These are phyloP conservation scores for Echites panduratus DNA, from an alignment of 257 asterid genomes.

Conservation along the genomic window DNA sequence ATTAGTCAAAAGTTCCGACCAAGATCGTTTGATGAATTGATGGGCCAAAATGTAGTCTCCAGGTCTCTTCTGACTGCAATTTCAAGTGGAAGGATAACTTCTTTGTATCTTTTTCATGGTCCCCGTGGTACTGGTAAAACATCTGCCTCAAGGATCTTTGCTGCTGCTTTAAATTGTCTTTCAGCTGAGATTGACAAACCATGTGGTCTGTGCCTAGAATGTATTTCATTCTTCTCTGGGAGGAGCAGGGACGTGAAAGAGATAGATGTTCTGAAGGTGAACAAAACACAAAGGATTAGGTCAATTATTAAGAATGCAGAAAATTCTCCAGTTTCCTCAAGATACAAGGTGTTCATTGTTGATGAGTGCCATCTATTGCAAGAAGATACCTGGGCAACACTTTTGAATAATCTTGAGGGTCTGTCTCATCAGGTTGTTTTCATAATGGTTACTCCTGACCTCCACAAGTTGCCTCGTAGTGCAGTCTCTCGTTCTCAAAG, in stretches of 20 bases:
- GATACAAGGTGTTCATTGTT: constrained; percentile 62
- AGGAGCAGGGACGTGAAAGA: constrained; percentile 58
- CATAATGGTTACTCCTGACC: constrained; percentile 62
- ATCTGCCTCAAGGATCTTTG: constrained; percentile 69
- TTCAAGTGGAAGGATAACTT: constrained; percentile 38
- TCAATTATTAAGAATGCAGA: constrained; percentile 39
- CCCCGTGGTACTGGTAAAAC: constrained; percentile 95
- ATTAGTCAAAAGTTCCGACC: constrained; percentile 66
- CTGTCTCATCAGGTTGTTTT: constrained; percentile 49
- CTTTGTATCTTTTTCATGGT: constrained; percentile 72
- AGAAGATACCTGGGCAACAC: constrained; percentile 60
- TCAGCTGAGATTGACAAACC: constrained; percentile 50
- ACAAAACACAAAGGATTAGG: constrained; percentile 39
- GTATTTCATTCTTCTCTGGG: constrained; percentile 64
- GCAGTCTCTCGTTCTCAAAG: constrained; percentile 52
- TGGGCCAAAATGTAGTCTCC: constrained; percentile 60
- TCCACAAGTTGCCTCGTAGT: constrained; percentile 57
- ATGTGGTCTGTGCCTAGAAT: constrained; percentile 75
- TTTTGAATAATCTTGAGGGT: constrained; percentile 48
- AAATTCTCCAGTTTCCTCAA: constrained; percentile 45
- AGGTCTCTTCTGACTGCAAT: constrained; percentile 58
- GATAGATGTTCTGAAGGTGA: constrained; percentile 55
- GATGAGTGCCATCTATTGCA: constrained; percentile 86
- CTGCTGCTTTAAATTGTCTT: constrained; percentile 85
- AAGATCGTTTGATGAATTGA: constrained; percentile 62